These are phyloP conservation scores for Chaetoceros muelleri DNA, from an alignment of 108 stramenopile genomes.

Conservation along the genomic window DNA sequence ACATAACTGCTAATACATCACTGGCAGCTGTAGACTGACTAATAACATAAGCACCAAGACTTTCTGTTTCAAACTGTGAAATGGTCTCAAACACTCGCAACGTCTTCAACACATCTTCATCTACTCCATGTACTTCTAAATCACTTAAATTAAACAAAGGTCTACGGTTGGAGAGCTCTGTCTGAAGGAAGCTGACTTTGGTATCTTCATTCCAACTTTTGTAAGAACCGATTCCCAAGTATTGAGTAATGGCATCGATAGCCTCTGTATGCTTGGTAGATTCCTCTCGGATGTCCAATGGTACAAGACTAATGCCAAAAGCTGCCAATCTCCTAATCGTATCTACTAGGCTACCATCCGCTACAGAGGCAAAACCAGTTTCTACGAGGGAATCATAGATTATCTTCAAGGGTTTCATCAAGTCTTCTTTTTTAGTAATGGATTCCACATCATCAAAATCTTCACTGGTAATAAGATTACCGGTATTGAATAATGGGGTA, in stretches of 20 bases:
- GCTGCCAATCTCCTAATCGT: conserved; percentile 80
- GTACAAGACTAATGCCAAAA: conserved; percentile 89
- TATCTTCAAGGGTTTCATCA: conserved; percentile 67
- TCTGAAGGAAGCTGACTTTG: conserved; percentile 68
- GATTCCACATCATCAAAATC: conserved; percentile 55
- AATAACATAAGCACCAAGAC: conserved; percentile 95
- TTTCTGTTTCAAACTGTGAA: conserved; percentile 61
- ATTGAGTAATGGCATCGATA: conserved; percentile 88
- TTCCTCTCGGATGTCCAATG: conserved; percentile 94
- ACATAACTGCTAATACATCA: conserved; percentile 95
- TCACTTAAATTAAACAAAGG: conserved; percentile 79
- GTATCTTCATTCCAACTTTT: conserved; percentile 88
- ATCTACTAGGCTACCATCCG: conserved; percentile 86
- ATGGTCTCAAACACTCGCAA: conserved; percentile 62
- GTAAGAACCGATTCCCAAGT: conserved; percentile 88
- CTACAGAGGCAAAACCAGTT: conserved; percentile 81
- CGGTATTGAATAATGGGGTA: conserved; percentile 7
- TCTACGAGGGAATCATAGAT: conserved; percentile 74
- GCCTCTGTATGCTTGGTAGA: conserved; percentile 83
- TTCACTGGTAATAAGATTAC: conserved; percentile 15
- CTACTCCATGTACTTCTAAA: conserved; percentile 45
- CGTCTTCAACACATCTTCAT: conserved; percentile 51
- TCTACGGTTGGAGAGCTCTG: conserved; percentile 75
- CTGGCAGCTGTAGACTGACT: conserved; percentile 84
- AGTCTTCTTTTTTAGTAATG: conserved; percentile 50